These are phyloP conservation scores for Adansonia rubrostipa DNA, from an alignment of 441 rosid genomes.

Conservation along the genomic window DNA sequence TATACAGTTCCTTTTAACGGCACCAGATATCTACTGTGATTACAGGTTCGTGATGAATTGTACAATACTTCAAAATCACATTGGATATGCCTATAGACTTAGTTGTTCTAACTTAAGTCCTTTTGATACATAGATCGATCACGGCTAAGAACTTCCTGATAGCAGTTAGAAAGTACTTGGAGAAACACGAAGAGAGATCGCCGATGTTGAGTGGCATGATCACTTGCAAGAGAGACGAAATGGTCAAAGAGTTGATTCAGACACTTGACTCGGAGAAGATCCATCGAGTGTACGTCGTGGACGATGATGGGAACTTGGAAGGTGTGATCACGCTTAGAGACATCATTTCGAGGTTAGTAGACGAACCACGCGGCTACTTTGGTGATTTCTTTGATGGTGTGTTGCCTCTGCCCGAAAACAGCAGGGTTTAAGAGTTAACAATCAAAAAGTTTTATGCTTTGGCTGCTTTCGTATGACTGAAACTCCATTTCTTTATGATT, in stretches of 20 bases:
- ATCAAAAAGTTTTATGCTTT: background rate
- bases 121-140: conserved; percentile 60
- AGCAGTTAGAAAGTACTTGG: conserved; percentile 70
- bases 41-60: conserved; percentile 55
- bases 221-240: conserved; percentile 65
- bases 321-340: conserved; percentile 93
- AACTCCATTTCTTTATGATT: conserved; percentile 23
- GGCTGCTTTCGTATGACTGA: conserved; percentile 15
- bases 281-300: conserved; percentile 80
- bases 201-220: conserved; percentile 67
- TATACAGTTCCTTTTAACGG: conserved; percentile 84
- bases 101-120: conserved; percentile 18
- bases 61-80: conserved; percentile 15
- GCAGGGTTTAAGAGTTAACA: conserved; percentile 61
- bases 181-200: conserved; percentile 53
- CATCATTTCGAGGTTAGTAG: conserved; percentile 88
- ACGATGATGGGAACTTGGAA: conserved; percentile 77
- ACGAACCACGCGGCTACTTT: conserved; percentile 91
- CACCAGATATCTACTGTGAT: conserved; percentile 88
- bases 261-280: conserved; percentile 71
- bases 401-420: conserved; percentile 69
- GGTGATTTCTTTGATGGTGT: conserved; percentile 99
- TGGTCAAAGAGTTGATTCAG: conserved; percentile 74
- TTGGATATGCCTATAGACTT: background rate
- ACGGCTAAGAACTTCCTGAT: conserved; percentile 82